Base-by-base conservation (phyloP, 2,329 filamentous ascomycete species). In the Colletotrichum sp. region DNA sequence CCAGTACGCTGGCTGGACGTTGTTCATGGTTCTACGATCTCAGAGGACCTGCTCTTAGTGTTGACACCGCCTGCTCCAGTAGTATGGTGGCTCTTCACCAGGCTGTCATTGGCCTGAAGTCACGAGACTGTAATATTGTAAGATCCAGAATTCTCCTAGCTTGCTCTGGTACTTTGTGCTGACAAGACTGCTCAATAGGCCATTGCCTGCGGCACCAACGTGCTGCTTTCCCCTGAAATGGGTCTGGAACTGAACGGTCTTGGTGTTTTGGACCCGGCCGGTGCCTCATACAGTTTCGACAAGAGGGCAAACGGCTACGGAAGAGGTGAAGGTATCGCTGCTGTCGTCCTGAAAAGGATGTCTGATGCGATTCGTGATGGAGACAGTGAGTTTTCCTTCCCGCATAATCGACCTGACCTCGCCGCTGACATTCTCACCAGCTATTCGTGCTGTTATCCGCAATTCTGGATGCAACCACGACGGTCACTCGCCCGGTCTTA, bases 221-320 rank as follows among this genome's bases (percentile, higher is more conserved):
- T 69, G 6, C 12, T 69, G n/a, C 67, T 69, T 14, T 48, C 67
- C 18, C 67, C 67, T 32, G 67, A 69, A 30, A 69, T 69, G 67
- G 67, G 67, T 5, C 9, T 69, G 9, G 67, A 69, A 34, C 32
- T 69, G 9, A 69, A 69, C 26, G 55, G 12, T 36, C 67, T 69
- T 32, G 67, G 67, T 62, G 67, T 69, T 21, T 26, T 69, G 10
- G 67, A 69, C 55, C 67, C 67, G 4, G 55, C 34, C 14, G n/a
- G 66, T 30, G 26, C 34, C 55, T 69, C 67, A 5, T 43, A 48
- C 12, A 62, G 66, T n/a, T 48, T 48, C 43, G 43, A 48, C 10
- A 48, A 48, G n/a, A 48, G 86, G 4, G 92, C 90, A 16, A 89
- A 90, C 75, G 92, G 92, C 1, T 94, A 93, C 78, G 91, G 89